Evolutionary conservation across 805 yeast genomes (phyloP).

Genomic region (Candida nanaspora): DNA sequence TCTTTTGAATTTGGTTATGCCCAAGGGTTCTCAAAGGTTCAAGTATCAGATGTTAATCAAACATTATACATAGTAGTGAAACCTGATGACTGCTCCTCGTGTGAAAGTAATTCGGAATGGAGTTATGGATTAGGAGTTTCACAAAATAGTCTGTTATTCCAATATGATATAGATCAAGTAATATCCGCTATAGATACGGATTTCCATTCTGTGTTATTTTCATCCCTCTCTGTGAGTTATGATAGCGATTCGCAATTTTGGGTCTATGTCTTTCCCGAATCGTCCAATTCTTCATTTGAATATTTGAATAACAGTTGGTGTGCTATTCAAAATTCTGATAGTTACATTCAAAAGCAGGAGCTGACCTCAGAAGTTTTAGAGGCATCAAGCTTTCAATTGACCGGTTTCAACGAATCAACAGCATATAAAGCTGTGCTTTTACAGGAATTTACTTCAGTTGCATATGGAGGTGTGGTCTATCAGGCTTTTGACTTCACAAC

Average conservation of each 20-base stretch:
- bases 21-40: slow-evolving; percentile 12
- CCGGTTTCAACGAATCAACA: slow-evolving; percentile 54
- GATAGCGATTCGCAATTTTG: slow-evolving; percentile 30
- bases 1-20: slow-evolving; percentile 20
- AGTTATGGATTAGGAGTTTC: slow-evolving; percentile 61
- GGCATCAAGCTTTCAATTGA: slow-evolving; percentile 49
- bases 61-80: slow-evolving; percentile 14
- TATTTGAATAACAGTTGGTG: slow-evolving; percentile 56
- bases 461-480: slow-evolving; percentile 60
- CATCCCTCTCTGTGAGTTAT: slow-evolving; percentile 34
- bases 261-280: slow-evolving; percentile 41
- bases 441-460: slow-evolving; percentile 31
- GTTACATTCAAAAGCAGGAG: slow-evolving; percentile 11
- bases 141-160: slow-evolving; percentile 53
- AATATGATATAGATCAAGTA: slow-evolving; percentile 59
- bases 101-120: slow-evolving; percentile 34
- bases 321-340: slow-evolving; percentile 46
- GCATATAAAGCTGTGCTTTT: slow-evolving; percentile 59
- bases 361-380: slow-evolving; percentile 13
- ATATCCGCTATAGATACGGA: slow-evolving; percentile 63
- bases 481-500: slow-evolving; percentile 51
- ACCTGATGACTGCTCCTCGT: slow-evolving; percentile 15
- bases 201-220: slow-evolving; percentile 55
- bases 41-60: slow-evolving; percentile 6
- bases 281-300: slow-evolving; percentile 27